Percentiles rank a stretch among this genome's conserved stretches.
Evolutionary conservation across 2,329 filamentous ascomycete species (phyloP).

Genomic region (Tolypocladium ovalisporum): DNA sequence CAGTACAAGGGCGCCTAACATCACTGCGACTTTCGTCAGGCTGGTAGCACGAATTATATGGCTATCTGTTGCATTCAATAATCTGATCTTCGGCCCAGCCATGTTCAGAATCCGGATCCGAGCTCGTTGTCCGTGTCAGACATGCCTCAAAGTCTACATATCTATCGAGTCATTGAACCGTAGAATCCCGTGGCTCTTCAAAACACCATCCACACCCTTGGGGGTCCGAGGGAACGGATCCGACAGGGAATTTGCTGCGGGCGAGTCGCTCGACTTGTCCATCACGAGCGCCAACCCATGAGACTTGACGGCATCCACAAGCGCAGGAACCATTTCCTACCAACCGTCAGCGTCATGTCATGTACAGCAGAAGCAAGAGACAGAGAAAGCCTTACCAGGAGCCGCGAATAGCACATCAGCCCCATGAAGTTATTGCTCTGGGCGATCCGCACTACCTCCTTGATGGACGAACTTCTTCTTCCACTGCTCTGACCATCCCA

Average conservation of each 20-base stretch:
- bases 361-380: too few relatives aligned
- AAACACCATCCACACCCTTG: conserved; percentile 75
- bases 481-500: conserved; percentile 43
- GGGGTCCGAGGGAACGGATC: conserved; percentile 53
- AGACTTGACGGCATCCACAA: conserved; percentile 89
- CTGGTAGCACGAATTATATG: not conserved
- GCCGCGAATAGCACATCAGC: conserved; percentile 74
- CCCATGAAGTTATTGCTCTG: conserved; percentile 99
- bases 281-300: conserved; percentile 86
- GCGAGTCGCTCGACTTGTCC: conserved; percentile 60
- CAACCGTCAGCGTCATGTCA: conserved; percentile 8
- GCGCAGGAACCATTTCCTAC: conserved; percentile 83
- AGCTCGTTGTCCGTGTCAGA: not conserved
- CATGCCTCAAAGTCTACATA: conserved; percentile 28
- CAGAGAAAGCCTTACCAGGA: conserved; percentile 57
- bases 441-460: conserved; percentile 86
- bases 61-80: not conserved
- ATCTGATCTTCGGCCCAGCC: not conserved
- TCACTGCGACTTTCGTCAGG: not conserved
- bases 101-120: not conserved
- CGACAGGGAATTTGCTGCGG: conserved; percentile 25
- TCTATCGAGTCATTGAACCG: conserved; percentile 91
- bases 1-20: conserved; percentile 53
- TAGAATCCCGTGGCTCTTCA: conserved; percentile 78
- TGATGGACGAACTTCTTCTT: conserved; percentile 71